phyloP scores from a whole-genome alignment of 108 stramenopile species.

The Bacterosira constricta region DNA sequence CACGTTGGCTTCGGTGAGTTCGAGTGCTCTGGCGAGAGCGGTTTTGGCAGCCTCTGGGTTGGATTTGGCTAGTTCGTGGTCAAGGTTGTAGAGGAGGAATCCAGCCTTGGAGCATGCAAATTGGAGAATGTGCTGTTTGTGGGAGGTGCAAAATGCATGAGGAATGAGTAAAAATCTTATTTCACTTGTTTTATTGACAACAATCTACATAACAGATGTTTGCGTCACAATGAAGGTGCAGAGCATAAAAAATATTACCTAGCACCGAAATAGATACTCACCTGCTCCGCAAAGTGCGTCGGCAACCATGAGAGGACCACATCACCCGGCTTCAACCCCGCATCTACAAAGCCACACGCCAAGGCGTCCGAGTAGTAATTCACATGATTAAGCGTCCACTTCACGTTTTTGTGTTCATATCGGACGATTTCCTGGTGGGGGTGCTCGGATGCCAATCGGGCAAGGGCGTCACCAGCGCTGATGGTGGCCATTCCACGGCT shows the following conservation, averaged over 20 bases:
- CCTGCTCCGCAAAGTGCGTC: constrained; percentile 82
- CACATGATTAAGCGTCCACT: constrained; percentile 81
- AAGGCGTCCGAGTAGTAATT: constrained; percentile 78
- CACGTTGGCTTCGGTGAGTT: constrained; percentile 81
- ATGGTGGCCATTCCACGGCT: constrained; percentile 45
- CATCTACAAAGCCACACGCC: constrained; percentile 82
- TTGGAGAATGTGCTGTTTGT: constrained; percentile 82
- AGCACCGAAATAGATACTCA: constrained; percentile 47
- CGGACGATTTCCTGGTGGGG: constrained; percentile 83
- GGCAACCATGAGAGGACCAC: constrained; percentile 87
- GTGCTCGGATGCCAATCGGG: constrained; percentile 64
- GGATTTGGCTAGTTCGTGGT: constrained; percentile 71
- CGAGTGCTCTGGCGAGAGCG: constrained; percentile 71
- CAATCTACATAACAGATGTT: no score
- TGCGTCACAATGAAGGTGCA: neutral
- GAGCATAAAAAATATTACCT: constrained; percentile 3
- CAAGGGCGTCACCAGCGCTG: constrained; percentile 46
- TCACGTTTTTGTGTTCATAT: constrained; percentile 89
- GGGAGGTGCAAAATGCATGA: neutral
- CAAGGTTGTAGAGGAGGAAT: constrained; percentile 78
- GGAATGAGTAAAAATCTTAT: no score
- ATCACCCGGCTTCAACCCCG: constrained; percentile 83
- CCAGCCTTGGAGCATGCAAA: constrained; percentile 92
- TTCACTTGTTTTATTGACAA: no score
- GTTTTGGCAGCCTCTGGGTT: constrained; percentile 66